A percentile compares a stretch with the other conserved stretches of the same genome.
phyloP scores from a whole-genome alignment of 345 rosid species.

The Aquilaria malaccensis region DNA sequence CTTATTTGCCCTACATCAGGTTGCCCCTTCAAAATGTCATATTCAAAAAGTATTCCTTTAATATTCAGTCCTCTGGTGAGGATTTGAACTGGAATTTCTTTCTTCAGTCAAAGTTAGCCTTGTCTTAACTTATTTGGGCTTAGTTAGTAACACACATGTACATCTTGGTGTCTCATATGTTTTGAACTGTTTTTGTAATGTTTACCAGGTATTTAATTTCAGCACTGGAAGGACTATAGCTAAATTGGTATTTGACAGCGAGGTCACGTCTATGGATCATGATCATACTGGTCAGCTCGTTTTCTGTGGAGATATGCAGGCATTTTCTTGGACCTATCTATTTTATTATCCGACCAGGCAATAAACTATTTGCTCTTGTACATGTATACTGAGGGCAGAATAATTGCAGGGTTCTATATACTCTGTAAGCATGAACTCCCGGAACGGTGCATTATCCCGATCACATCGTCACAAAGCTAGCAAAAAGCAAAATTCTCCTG shows the following conservation, averaged over 20 bases:
- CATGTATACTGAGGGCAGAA: conserved; percentile 9
- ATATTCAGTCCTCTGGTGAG: too few relatives aligned
- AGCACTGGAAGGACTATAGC: conserved; percentile 91
- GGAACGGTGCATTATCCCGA: conserved; percentile 68
- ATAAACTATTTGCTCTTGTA: not conserved
- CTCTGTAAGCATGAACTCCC: conserved; percentile 76
- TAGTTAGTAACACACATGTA: too few relatives aligned
- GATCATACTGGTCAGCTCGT: conserved; percentile 94
- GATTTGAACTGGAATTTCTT: too few relatives aligned
- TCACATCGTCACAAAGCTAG: conserved; percentile 65
- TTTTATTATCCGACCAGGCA: not conserved
- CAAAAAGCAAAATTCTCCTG: conserved; percentile 60
- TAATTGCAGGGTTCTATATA: conserved; percentile 69
- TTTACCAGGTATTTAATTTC: conserved; percentile 77
- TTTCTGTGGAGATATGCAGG: conserved; percentile 95
- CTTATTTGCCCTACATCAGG: too few relatives aligned
- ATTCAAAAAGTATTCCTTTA: too few relatives aligned
- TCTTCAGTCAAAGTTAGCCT: conserved; percentile 1
- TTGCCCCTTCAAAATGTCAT: too few relatives aligned
- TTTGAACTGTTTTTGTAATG: conserved; percentile 9
- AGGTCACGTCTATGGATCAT: conserved; percentile 92
- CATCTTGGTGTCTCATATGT: conserved; percentile 2
- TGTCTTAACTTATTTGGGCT: not conserved
- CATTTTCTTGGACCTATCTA: conserved; percentile 13
- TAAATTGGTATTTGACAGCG: conserved; percentile 47